Evolutionary conservation across 805 yeast genomes (phyloP).

Genomic region (Metschnikowia koreensis): DNA sequence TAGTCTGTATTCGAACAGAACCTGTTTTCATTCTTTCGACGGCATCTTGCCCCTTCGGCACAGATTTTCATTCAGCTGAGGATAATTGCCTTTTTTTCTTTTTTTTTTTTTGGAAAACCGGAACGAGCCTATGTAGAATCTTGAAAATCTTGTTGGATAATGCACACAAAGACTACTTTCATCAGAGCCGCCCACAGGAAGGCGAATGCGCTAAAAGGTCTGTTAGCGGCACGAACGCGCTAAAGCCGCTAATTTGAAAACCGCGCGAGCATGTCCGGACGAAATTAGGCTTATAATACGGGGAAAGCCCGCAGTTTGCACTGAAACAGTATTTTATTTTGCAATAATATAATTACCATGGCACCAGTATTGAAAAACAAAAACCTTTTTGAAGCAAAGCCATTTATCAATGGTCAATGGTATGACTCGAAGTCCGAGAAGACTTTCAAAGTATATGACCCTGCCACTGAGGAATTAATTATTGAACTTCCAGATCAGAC

Average conservation of each 20-base stretch:
- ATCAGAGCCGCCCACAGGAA: too few species aligned
- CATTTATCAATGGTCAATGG: slow-evolving; percentile 43
- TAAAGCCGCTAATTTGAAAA: too few species aligned
- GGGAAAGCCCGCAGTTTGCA: not conserved
- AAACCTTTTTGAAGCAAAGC: slow-evolving; percentile 30
- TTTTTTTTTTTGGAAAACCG: too few species aligned
- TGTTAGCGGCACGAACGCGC: not conserved
- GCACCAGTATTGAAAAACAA: slow-evolving; percentile 31
- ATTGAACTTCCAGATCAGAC: slow-evolving; percentile 44
- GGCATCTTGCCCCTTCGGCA: too few species aligned
- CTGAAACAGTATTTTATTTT: not conserved
- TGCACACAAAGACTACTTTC: too few species aligned
- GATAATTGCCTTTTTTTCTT: too few species aligned
- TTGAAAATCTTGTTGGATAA: too few species aligned
- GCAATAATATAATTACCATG: slow-evolving; percentile 4
- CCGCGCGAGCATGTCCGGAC: not conserved
- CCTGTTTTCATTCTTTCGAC: too few species aligned
- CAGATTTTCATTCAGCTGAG: too few species aligned
- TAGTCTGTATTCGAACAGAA: too few species aligned
- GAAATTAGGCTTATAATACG: not conserved
- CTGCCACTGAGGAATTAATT: slow-evolving; percentile 39
- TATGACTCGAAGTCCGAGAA: slow-evolving; percentile 34
- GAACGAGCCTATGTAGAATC: too few species aligned
- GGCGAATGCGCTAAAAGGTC: not conserved
- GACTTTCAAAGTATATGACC: slow-evolving; percentile 39